Evolutionary conservation across 805 yeast genomes (phyloP).

Genomic region (Candida silvatica): DNA sequence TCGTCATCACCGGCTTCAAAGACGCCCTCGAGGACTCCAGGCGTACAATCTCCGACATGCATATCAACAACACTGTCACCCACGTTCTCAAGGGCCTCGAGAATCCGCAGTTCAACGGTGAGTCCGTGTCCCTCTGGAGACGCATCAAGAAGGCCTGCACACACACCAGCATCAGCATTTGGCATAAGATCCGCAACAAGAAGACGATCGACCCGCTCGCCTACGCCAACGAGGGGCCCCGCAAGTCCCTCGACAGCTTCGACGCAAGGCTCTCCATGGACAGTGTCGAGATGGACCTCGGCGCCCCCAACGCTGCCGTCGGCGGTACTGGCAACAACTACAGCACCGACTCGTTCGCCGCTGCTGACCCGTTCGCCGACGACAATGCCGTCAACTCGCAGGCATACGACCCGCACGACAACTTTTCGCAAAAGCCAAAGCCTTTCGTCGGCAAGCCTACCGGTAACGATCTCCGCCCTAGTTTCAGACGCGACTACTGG

Average conservation of each 20-base stretch:
- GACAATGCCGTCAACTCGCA: constrained; percentile 9
- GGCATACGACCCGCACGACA: constrained; percentile 1
- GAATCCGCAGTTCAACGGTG: constrained; percentile 57
- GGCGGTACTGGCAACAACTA: too few relatives aligned
- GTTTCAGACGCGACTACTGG: constrained; percentile 46
- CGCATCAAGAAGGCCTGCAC: constrained; percentile 44
- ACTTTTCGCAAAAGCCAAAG: constrained; percentile 10
- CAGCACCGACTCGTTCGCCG: constrained; percentile 12
- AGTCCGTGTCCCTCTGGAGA: constrained; percentile 62
- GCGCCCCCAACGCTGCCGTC: too few relatives aligned
- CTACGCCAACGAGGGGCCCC: constrained; percentile 13
- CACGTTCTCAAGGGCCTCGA: constrained; percentile 49
- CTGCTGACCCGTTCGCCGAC: constrained; percentile 19
- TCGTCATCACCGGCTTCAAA: constrained; percentile 62
- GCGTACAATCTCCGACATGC: constrained; percentile 62
- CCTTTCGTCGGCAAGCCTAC: constrained; percentile 23
- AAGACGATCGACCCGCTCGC: constrained; percentile 18
- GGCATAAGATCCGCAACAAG: constrained; percentile 17
- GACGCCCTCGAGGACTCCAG: constrained; percentile 80
- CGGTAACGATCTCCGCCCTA: constrained; percentile 6
- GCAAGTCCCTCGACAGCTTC: constrained; percentile 25
- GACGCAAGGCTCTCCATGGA: constrained; percentile 19
- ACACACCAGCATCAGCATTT: constrained; percentile 7
- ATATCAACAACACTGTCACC: constrained; percentile 66
- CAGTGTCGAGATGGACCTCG: not conserved